Evolutionary conservation across 1,284 basidiomycete genomes (phyloP).

Genomic region (Moniliophthora roreri): DNA sequence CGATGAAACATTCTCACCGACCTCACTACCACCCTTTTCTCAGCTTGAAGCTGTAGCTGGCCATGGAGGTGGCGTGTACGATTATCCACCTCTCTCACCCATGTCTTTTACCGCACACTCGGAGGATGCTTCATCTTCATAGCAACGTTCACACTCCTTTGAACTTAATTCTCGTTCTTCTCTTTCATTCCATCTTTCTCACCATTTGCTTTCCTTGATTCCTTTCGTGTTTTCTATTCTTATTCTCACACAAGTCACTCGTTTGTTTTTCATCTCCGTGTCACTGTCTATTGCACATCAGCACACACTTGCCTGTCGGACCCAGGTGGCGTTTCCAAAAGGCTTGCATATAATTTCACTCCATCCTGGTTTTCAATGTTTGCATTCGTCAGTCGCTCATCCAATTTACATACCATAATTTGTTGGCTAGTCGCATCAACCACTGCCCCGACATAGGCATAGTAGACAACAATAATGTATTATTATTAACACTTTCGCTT

Average conservation of each 20-base stretch:
- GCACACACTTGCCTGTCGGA: slow-evolving; percentile 8
- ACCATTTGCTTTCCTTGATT: slow-evolving; percentile 12
- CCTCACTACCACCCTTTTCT: slow-evolving; percentile 71
- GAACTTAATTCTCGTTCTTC: slow-evolving; percentile 26
- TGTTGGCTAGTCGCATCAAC: slow-evolving; percentile 11
- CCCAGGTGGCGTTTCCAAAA: slow-evolving; percentile 9
- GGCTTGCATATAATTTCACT: slow-evolving; percentile 6
- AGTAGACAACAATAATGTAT: slow-evolving; percentile 12
- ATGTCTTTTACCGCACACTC: slow-evolving; percentile 64
- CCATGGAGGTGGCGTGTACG: slow-evolving; percentile 43
- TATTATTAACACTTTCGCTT: slow-evolving; percentile 7
- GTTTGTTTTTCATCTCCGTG: background rate
- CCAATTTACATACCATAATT: slow-evolving; percentile 1
- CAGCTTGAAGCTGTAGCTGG: slow-evolving; percentile 78
- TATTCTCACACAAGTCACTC: background rate
- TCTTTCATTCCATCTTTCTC: slow-evolving; percentile 20
- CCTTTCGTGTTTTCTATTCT: background rate
- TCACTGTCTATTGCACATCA: slow-evolving; percentile 2
- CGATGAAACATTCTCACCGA: slow-evolving; percentile 34
- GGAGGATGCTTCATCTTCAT: slow-evolving; percentile 7
- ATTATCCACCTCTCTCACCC: slow-evolving; percentile 65
- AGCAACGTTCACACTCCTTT: slow-evolving; percentile 19
- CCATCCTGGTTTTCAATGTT: slow-evolving; percentile 6
- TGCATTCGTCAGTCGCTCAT: background rate
- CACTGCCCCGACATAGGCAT: slow-evolving; percentile 11